Base-by-base conservation (phyloP, 768 basidiomycete species). In the Russula foetens region DNA sequence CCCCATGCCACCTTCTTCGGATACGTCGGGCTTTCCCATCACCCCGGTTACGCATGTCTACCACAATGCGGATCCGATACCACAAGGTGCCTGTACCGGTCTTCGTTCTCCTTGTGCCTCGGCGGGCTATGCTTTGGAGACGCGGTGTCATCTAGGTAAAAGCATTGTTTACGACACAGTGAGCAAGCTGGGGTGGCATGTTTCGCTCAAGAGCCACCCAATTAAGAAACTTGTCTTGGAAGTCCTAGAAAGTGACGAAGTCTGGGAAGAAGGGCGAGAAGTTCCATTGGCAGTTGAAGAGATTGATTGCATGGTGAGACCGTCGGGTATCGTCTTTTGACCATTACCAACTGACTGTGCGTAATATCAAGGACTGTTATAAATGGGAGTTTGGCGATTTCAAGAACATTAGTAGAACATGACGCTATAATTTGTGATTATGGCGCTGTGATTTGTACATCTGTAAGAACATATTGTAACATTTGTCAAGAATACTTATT, bases 1-100 rank as follows among this genome's bases (percentile, higher is more conserved):
- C 24, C 84, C 85, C 0, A 69, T 83, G 5, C 85, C 86, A 2
- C 80, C 56, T 21, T 51, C 44, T 19, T 61, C 52, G 5, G 33
- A 43, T 28, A 24, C n/a, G 26, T 59, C 60, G 21, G 63, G 53
- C 35, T 38, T 66, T 24, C 59, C 61, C 28, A 47, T 60, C 44
- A 58, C 72, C 2, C 72, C 72, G 4, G 72, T 74, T 14, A 73
- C 71, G 31, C 71, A 75, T 66, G 75, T 87, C 50, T 87, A 83
- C 71, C 82, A 88, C 70, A 88, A 76, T 35, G 86, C 86, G 38
- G 86, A 88, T 69, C 86, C 86, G 7, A 83, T 88, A 66, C 82
- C 86, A 7, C 82, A 81, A 62, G 80, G 81, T 28, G 69, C 75
- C 26, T 84, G 83, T 67, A 82, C 76, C 6, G 82, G 82, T 29